phyloP scores from a whole-genome alignment of 179 eudicot species.

The Sideroxylon spinosum region DNA sequence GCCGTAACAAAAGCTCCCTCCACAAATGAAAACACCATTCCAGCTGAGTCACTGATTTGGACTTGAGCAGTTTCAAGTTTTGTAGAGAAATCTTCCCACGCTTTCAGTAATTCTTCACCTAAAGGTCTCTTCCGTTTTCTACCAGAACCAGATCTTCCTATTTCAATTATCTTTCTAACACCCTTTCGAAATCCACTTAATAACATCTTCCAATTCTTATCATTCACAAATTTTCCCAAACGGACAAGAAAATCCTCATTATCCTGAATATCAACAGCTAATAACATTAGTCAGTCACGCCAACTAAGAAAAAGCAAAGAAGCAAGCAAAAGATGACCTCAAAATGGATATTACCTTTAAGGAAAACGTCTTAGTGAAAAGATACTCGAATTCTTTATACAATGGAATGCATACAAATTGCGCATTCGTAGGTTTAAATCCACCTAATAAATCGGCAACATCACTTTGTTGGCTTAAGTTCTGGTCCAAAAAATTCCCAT shows the following conservation, averaged over 20 bases:
- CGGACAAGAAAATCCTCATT: constrained; percentile 42
- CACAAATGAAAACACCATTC: constrained; percentile 92
- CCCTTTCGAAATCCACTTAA: constrained; percentile 48
- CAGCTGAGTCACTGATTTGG: constrained; percentile 63
- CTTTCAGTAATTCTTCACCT: constrained; percentile 35
- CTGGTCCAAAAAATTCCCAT: constrained; percentile 39
- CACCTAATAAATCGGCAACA: constrained; percentile 87
- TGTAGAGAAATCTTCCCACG: constrained; percentile 56
- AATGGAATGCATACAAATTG: constrained; percentile 70
- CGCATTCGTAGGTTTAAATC: constrained; percentile 83
- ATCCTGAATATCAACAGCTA: constrained; percentile 39
- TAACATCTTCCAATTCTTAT: constrained; percentile 66
- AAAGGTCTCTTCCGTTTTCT: constrained; percentile 67
- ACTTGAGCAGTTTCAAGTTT: constrained; percentile 59
- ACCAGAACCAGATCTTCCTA: constrained; percentile 42
- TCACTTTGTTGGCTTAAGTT: constrained; percentile 98
- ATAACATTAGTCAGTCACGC: constrained; percentile 14
- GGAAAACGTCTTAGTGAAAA: constrained; percentile 53
- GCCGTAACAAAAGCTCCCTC: constrained; percentile 96
- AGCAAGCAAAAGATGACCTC: neutral
- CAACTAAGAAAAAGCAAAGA: neutral
- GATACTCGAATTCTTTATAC: constrained; percentile 63
- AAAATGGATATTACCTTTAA: constrained; percentile 43
- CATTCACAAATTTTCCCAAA: constrained; percentile 37
- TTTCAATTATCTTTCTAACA: constrained; percentile 35